Evolutionary conservation across 768 basidiomycete genomes (phyloP).

Genomic region (Trametes sanguinea): DNA sequence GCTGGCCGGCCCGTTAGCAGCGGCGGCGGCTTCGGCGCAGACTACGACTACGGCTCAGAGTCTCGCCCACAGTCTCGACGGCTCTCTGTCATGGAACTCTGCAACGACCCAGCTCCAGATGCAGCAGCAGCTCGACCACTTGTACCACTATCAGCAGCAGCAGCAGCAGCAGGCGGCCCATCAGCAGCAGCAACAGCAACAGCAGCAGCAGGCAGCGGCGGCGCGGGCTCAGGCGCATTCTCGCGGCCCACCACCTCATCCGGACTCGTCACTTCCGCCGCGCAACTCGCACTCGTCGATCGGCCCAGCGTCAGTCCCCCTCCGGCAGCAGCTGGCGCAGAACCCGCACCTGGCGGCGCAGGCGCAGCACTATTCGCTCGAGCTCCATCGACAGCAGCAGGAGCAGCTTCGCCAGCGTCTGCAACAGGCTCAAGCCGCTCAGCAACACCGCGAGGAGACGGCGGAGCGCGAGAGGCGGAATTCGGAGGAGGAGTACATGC

Average conservation of each 20-base stretch:
- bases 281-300: slow-evolving; percentile 50
- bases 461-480: slow-evolving; percentile 35
- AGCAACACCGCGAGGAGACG: slow-evolving; percentile 40
- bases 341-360: slow-evolving; percentile 24
- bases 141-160: slow-evolving; percentile 42
- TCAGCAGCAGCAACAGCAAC: slow-evolving; percentile 36
- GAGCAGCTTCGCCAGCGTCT: slow-evolving; percentile 33
- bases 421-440: slow-evolving; percentile 42
- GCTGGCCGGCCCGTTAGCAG: slow-evolving; percentile 37
- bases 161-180: slow-evolving; percentile 36
- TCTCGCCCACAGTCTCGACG: slow-evolving; percentile 79
- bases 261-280: slow-evolving; percentile 35
- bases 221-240: slow-evolving; percentile 20
- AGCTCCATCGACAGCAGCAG: slow-evolving; percentile 48
- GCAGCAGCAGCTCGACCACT: slow-evolving; percentile 47
- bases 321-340: slow-evolving; percentile 22
- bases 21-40: slow-evolving; percentile 29
- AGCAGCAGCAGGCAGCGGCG: slow-evolving; percentile 10
- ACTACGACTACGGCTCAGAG: slow-evolving; percentile 71
- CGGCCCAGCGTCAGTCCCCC: slow-evolving; percentile 35
- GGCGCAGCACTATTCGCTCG: slow-evolving; percentile 46
- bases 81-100: slow-evolving; percentile 86
- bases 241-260: slow-evolving; percentile 38
- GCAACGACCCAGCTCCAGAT: slow-evolving; percentile 66
- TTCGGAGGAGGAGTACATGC: slow-evolving; percentile 41